phyloP scores from a whole-genome alignment of 306 rosid genomes.

The Argentina anserina region DNA sequence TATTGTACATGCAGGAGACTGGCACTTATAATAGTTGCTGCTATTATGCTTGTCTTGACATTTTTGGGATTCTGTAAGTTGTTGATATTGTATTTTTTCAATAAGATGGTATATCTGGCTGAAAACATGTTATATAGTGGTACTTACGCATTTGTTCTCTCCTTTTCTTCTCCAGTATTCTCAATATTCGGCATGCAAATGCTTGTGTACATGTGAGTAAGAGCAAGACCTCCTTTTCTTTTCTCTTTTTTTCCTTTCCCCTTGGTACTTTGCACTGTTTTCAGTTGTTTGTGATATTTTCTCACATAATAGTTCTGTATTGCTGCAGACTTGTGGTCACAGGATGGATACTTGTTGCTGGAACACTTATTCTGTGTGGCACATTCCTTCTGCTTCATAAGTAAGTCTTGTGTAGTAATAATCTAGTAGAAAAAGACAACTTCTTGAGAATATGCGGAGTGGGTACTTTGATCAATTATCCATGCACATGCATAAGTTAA shows the following conservation, averaged over 20 bases:
- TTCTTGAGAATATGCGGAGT: not conserved
- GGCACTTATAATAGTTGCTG: constrained; percentile 41
- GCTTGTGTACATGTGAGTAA: constrained; percentile 65
- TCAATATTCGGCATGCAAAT: constrained; percentile 51
- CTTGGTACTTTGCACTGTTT: too few species aligned
- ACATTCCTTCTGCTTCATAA: constrained; percentile 45
- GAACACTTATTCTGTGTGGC: constrained; percentile 38
- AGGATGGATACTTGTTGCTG: constrained; percentile 61
- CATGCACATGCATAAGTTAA: not conserved
- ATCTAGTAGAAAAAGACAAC: not conserved
- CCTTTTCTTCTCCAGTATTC: constrained; percentile 44
- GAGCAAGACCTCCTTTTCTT: not conserved
- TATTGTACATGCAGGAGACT: constrained; percentile 39
- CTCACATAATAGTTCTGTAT: not conserved
- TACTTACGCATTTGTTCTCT: constrained; percentile 12
- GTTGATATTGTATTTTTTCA: constrained; percentile 5
- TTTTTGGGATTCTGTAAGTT: constrained; percentile 56
- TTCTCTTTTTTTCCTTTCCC: not conserved
- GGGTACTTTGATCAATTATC: not conserved
- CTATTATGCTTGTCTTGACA: constrained; percentile 50
- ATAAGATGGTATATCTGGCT: constrained; percentile 2
- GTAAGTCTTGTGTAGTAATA: constrained; percentile 37
- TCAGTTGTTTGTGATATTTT: not conserved
- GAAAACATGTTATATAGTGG: not conserved
- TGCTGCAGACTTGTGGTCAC: constrained; percentile 51